Evolutionary conservation across 345 rosid species (phyloP).

Genomic region (Ceriops zippeliana): DNA sequence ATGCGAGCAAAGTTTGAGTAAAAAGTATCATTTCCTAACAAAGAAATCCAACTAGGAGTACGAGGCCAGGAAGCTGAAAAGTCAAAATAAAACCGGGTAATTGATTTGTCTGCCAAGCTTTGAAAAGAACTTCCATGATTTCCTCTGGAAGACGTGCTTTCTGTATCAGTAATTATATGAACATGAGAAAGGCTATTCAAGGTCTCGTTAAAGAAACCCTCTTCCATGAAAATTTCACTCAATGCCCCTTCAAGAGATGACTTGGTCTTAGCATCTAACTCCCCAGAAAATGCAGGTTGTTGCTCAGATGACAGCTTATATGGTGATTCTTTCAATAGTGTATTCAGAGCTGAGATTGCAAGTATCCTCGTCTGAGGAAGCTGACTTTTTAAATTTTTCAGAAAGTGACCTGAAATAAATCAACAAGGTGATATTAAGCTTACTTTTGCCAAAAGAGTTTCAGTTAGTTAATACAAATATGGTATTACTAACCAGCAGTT

Average conservation of each 20-base stretch:
- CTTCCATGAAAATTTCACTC: conserved; percentile 74
- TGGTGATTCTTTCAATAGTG: conserved; percentile 88
- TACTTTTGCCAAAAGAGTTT: background rate
- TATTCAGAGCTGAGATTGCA: conserved; percentile 93
- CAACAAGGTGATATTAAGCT: conserved; percentile 1
- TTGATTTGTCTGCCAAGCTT: conserved; percentile 88
- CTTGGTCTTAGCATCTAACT: conserved; percentile 40
- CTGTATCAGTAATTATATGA: conserved; percentile 77
- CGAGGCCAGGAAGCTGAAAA: conserved; percentile 99
- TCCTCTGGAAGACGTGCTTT: conserved; percentile 70
- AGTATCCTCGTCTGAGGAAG: conserved; percentile 99
- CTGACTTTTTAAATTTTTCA: conserved; percentile 89
- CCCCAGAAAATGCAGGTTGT: conserved; percentile 26
- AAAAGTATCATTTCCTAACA: conserved; percentile 85
- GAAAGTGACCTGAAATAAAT: conserved; percentile 75
- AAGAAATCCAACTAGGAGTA: conserved; percentile 96
- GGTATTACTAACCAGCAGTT: conserved; percentile 68
- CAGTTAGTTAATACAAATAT: conserved; percentile 6
- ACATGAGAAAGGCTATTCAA: conserved; percentile 90
- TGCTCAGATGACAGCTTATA: conserved; percentile 61
- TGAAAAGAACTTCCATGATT: conserved; percentile 78
- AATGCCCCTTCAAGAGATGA: conserved; percentile 80
- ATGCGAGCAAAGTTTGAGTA: conserved; percentile 90
- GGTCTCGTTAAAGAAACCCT: conserved; percentile 86
- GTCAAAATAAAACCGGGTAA: conserved; percentile 90